Evolutionary conservation across 2,329 filamentous ascomycete species (phyloP).

Genomic region (Penicillium nordicum): DNA sequence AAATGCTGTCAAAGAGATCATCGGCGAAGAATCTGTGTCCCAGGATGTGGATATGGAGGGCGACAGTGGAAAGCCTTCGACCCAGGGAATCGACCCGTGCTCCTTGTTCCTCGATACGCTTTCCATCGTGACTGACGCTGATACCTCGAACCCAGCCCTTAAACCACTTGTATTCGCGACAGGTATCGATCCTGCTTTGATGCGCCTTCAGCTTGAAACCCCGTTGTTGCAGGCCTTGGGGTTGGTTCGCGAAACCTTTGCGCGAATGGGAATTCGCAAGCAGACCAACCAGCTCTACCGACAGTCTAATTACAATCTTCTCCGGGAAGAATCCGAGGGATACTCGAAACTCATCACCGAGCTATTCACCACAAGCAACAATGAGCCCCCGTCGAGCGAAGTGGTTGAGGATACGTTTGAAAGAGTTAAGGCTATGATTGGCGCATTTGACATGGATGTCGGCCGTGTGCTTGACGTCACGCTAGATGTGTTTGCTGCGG

Average conservation of each 20-base stretch:
- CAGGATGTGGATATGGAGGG: conserved; percentile 49
- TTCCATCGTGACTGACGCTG: conserved; percentile 71
- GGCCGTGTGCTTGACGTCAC: conserved; percentile 92
- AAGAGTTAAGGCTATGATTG: conserved; percentile 88
- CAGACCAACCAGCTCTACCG: conserved; percentile 91
- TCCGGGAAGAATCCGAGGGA: conserved; percentile 93
- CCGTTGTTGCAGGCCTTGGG: conserved; percentile 70
- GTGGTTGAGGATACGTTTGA: conserved; percentile 84
- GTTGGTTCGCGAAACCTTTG: conserved; percentile 80
- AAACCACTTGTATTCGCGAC: conserved; percentile 69
- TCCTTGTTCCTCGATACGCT: conserved; percentile 79
- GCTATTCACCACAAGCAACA: conserved; percentile 82
- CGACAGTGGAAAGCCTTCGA: conserved; percentile 39
- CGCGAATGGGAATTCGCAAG: conserved; percentile 77
- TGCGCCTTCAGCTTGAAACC: conserved; percentile 81
- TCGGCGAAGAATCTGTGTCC: conserved; percentile 54
- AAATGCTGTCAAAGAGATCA: conserved; percentile 67
- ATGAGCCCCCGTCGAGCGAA: conserved; percentile 68
- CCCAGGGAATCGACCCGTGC: conserved; percentile 54
- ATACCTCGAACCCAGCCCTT: conserved; percentile 58
- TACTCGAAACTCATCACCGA: conserved; percentile 96
- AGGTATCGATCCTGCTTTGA: conserved; percentile 65
- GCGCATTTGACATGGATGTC: conserved; percentile 94
- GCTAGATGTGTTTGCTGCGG: conserved; percentile 88
- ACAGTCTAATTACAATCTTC: conserved; percentile 92